phyloP scores from a whole-genome alignment of 345 rosid genomes.

The Dimocarpus longan region DNA sequence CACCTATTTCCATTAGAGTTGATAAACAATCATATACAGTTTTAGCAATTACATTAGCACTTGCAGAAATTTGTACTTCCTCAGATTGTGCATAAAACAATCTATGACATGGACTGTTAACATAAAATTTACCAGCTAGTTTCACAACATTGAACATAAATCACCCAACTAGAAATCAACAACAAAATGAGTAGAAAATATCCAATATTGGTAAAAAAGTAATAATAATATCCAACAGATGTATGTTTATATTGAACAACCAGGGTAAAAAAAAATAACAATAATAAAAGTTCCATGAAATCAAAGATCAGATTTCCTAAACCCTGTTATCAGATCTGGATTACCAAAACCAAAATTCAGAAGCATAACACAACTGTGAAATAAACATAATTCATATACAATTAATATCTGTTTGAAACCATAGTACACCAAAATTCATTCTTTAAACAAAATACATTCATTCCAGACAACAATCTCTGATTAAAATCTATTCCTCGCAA shows the following conservation, averaged over 20 bases:
- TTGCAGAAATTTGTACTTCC: not conserved
- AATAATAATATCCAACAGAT: not conserved
- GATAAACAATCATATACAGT: not conserved
- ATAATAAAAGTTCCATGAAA: too few relatives aligned
- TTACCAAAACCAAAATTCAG: too few relatives aligned
- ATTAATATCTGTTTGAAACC: not conserved
- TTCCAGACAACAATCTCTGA: not conserved
- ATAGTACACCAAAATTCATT: too few relatives aligned
- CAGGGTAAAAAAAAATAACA: too few relatives aligned
- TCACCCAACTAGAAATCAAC: not conserved
- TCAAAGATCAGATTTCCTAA: not conserved
- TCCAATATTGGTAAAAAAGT: not conserved
- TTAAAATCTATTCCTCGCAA: not conserved
- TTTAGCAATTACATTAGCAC: not conserved
- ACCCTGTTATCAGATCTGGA: not conserved
- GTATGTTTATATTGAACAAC: not conserved
- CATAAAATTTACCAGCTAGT: not conserved
- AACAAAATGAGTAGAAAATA: not conserved
- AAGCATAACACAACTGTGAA: not conserved
- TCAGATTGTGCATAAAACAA: not conserved
- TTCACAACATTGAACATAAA: slow-evolving; percentile 1
- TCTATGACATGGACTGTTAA: not conserved
- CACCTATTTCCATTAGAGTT: slow-evolving; percentile 12
- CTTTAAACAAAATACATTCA: not conserved
- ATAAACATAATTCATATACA: not conserved